Evolutionary conservation across 495 filamentous ascomycete species (phyloP).

Genomic region (Glarea lozoyensis): DNA sequence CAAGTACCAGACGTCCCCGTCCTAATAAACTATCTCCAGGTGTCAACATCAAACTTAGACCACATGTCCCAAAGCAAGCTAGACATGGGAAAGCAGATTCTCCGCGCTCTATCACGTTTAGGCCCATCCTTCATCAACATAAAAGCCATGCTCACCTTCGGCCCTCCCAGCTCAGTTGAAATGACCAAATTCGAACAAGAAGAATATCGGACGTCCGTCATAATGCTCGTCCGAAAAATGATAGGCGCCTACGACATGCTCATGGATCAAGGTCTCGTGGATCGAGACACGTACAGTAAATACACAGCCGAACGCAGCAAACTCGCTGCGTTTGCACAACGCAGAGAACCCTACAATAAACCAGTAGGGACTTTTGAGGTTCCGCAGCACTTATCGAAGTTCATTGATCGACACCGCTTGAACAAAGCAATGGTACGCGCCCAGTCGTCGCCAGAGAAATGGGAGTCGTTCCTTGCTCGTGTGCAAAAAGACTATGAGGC

Average conservation of each 20-base stretch:
- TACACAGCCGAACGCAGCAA: conserved; percentile 9
- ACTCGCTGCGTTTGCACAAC: conserved; percentile 12
- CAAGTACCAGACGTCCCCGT: conserved; percentile 32
- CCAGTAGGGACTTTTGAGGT: background rate
- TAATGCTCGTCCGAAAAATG: conserved; percentile 3
- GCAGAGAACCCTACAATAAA: background rate
- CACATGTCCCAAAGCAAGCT: conserved; percentile 1
- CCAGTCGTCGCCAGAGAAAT: background rate
- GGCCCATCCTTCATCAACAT: conserved; percentile 12
- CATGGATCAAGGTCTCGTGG: conserved; percentile 13
- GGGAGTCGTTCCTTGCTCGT: background rate
- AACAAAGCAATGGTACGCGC: background rate
- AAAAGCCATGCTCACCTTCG: conserved; percentile 8
- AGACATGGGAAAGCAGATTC: conserved; percentile 14
- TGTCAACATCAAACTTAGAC: conserved; percentile 9
- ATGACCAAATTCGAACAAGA: background rate
- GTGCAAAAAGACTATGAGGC: background rate
- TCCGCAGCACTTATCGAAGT: background rate
- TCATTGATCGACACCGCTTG: background rate
- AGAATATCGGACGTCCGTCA: background rate
- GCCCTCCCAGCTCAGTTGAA: background rate
- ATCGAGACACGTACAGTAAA: background rate
- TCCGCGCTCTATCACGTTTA: conserved; percentile 15
- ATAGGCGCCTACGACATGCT: conserved; percentile 15
- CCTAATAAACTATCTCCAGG: conserved; percentile 27